Evolutionary conservation across 148 eudicot species (phyloP), one percentile per base, ranked within the genome.

Genomic region (Silene conica): DNA sequence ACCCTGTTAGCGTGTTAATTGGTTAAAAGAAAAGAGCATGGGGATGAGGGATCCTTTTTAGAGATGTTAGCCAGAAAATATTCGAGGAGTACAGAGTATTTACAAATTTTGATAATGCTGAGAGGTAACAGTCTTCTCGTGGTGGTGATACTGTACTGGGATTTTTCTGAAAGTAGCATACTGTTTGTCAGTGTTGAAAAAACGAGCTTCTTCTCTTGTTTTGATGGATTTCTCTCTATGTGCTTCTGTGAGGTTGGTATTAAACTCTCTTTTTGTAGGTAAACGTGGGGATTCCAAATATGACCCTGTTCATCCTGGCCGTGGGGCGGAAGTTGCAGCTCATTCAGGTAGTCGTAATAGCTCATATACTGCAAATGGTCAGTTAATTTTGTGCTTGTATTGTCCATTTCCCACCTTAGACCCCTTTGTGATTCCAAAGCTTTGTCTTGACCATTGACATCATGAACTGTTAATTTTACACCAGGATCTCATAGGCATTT

Each of bases 401-500:
- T n/a, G 4, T 50, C 55, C 55, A 50, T 50, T 50, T 50, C 15
- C 16, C 9, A 21, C 34, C 55, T 9, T 26, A 75, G 61, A 11
- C 65, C 75, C 13, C 7, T 10, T 41, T 63, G 34, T 6, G 11
- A 8, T 45, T 55, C 63, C 58, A 57, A n/a, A 62, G 15, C 61
- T 19, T 45, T 43, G 31, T 59, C 6, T 0, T 31, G 43, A 21
- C 63, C 14, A 16, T 19, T 22, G 45, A 64, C 64, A 73, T 46
- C 55, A 66, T 28, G 56, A 48, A 21, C 63, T 72, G 13, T 74
- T 48, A 65, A 69, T 43, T 19, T 63, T 72, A 41, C 65, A 13
- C 21, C 80, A 94, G 98, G 92, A 77, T 87, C 96, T 26, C 81
- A 85, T 71, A 87, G 82, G 83, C 83, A 83, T 67, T 82, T 86